A percentile compares a stretch with the other conserved stretches of the same genome.
Conservation (phyloP, 169 alveolate species). For the Plasmodium knowlesi region DNA sequence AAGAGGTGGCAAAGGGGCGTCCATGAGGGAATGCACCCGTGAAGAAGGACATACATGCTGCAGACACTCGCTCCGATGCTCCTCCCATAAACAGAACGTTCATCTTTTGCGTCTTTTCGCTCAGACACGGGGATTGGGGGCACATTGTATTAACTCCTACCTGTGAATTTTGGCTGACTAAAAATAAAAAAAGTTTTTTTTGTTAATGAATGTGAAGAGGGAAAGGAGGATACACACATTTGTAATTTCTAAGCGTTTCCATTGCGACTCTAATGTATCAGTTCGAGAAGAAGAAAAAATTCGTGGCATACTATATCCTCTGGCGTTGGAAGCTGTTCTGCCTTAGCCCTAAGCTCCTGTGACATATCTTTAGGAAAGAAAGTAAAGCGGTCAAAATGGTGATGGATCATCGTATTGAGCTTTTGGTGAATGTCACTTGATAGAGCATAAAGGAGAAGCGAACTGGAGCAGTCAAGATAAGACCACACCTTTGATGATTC, state of each 20-base stretch:
- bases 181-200: background rate
- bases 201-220: background rate
- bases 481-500: slow-evolving; percentile 39
- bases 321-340: slow-evolving; percentile 44
- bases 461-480: background rate
- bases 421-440: background rate
- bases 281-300: background rate
- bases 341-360: slow-evolving; percentile 15
- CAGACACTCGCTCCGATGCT: background rate
- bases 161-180: slow-evolving; percentile 54
- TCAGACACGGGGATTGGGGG: background rate
- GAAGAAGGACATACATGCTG: background rate
- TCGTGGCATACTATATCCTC: slow-evolving; percentile 23
- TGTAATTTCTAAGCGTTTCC: background rate
- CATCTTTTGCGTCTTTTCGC: background rate
- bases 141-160: background rate
- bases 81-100: background rate
- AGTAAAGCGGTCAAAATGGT: background rate
- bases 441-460: background rate
- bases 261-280: background rate
- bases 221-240: background rate
- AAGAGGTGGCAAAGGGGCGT: background rate
- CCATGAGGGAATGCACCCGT: background rate
- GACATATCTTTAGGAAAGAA: slow-evolving; percentile 44
- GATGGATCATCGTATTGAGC: background rate